Conservation (phyloP, 495 filamentous ascomycete genomes). For the Clohesyomyces aquaticus region DNA sequence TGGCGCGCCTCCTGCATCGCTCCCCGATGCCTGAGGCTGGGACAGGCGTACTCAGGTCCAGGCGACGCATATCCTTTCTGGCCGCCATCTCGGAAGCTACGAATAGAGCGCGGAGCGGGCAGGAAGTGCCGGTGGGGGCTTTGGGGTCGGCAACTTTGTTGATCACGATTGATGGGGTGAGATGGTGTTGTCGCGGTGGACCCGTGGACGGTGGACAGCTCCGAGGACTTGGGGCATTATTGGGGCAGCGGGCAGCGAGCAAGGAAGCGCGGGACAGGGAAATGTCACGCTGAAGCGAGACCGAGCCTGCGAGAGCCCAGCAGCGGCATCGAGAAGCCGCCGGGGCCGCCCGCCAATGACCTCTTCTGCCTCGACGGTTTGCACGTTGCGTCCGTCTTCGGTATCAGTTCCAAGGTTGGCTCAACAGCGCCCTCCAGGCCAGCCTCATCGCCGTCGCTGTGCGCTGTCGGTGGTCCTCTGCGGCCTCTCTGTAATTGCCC, state of each 20-base stretch:
- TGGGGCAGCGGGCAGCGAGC: too few species aligned
- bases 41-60: constrained; percentile 71
- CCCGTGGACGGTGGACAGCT: not conserved
- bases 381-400: too few species aligned
- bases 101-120: not conserved
- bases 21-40: not conserved
- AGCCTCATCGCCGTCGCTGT: too few species aligned
- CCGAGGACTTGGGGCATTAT: constrained; percentile 8
- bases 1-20: too few species aligned
- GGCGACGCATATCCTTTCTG: constrained; percentile 84
- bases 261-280: not conserved
- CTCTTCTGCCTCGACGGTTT: not conserved
- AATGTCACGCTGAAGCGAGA: constrained; percentile 21
- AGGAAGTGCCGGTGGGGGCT: not conserved
- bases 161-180: constrained; percentile 18
- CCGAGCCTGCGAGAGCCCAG: too few species aligned
- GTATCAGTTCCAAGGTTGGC: too few species aligned
- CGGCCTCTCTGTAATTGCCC: too few species aligned
- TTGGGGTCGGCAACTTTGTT: not conserved
- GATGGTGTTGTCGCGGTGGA: constrained; percentile 4
- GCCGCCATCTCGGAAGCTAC: constrained; percentile 59
- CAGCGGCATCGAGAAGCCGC: not conserved
- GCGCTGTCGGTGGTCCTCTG: too few species aligned
- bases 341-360: constrained; percentile 21
- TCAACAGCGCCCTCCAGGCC: too few species aligned